Conservation (phyloP, 2,329 filamentous ascomycete species). For the Aspergillus persii region DNA sequence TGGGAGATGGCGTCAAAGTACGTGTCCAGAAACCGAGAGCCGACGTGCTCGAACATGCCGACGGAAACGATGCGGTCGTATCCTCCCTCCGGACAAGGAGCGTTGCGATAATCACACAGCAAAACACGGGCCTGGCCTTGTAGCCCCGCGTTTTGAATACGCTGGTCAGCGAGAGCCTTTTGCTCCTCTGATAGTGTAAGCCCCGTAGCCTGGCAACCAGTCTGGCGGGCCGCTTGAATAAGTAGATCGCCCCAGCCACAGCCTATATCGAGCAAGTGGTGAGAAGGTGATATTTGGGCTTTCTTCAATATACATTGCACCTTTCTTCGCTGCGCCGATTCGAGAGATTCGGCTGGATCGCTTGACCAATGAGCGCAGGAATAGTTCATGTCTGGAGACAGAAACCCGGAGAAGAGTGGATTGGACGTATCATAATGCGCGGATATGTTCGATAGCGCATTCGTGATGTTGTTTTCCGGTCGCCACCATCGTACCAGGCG, state of each 20-base stretch:
- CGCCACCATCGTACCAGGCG: conserved; percentile 50
- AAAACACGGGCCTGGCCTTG: conserved; percentile 61
- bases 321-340: conserved; percentile 65
- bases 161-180: conserved; percentile 63
- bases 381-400: conserved; percentile 29
- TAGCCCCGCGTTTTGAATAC: conserved; percentile 62
- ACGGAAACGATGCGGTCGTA: conserved; percentile 74
- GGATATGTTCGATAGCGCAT: conserved; percentile 63
- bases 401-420: conserved; percentile 22
- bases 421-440: conserved; percentile 71
- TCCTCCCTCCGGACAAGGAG: conserved; percentile 51
- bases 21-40: conserved; percentile 62
- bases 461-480: conserved; percentile 57
- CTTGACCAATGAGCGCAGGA: conserved; percentile 65
- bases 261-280: conserved; percentile 73
- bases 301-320: conserved; percentile 64
- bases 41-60: conserved; percentile 76
- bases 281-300: conserved; percentile 60
- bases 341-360: conserved; percentile 42
- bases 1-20: conserved; percentile 66
- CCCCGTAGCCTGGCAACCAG: conserved; percentile 67
- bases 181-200: conserved; percentile 69
- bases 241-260: conserved; percentile 75
- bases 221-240: conserved; percentile 64
- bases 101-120: conserved; percentile 66